Evolutionary conservation across 495 filamentous ascomycete species (phyloP).

Genomic region (Cercophora sp.): DNA sequence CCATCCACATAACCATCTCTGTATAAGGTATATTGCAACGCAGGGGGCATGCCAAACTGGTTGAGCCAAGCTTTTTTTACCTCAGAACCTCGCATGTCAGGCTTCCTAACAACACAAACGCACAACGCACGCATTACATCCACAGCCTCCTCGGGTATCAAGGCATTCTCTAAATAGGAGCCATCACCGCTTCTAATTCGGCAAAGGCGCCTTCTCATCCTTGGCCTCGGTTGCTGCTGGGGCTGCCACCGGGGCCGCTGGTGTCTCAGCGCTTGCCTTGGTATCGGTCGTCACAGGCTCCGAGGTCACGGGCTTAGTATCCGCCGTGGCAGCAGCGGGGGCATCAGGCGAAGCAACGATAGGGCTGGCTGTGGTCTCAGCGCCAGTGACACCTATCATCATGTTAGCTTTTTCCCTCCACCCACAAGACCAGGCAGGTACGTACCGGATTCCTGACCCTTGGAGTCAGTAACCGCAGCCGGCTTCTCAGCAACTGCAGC

Average conservation of each 20-base stretch:
- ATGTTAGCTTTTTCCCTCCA: background rate
- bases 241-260: background rate
- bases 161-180: background rate
- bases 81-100: no score
- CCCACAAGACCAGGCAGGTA: background rate
- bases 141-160: background rate
- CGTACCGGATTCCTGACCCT: conserved; percentile 35
- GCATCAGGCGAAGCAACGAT: conserved; percentile 25
- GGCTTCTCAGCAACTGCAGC: conserved; percentile 14
- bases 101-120: background rate
- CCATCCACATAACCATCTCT: background rate
- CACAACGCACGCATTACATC: background rate
- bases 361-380: conserved; percentile 35
- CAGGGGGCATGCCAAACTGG: conserved; percentile 10
- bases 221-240: conserved; percentile 10
- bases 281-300: background rate
- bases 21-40: no score
- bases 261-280: conserved; percentile 1
- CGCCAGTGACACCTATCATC: conserved; percentile 24
- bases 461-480: conserved; percentile 16
- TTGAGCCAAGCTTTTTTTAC: background rate
- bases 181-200: background rate
- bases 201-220: conserved; percentile 19
- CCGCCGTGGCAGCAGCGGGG: background rate
- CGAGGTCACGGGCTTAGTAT: background rate